These are phyloP conservation scores for Candida manassasensis DNA, from an alignment of 805 yeast species.

Conservation along the genomic window DNA sequence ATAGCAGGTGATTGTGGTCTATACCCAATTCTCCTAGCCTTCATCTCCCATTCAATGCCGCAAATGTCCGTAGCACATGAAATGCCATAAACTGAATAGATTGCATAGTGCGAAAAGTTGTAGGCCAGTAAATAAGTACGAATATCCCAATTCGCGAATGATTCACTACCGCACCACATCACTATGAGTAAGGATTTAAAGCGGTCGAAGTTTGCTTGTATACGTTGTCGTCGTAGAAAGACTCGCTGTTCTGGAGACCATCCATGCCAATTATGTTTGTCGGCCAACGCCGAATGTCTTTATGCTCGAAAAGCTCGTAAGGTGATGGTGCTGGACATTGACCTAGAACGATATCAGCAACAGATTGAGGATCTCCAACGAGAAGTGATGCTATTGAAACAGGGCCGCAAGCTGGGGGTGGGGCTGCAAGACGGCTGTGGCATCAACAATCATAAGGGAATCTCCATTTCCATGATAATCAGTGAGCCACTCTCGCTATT, in stretches of 20 bases:
- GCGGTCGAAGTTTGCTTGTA: conserved; percentile 18
- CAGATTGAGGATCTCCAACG: conserved; percentile 11
- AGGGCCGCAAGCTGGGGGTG: neutral
- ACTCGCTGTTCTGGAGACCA: conserved; percentile 22
- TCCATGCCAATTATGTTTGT: conserved; percentile 20
- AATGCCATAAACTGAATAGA: too few species aligned
- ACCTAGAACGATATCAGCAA: conserved; percentile 16
- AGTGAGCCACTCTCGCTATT: conserved; percentile 10
- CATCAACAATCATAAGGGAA: neutral
- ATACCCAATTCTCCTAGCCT: too few species aligned
- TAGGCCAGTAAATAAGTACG: too few species aligned
- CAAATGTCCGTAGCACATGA: too few species aligned
- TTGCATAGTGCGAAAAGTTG: too few species aligned
- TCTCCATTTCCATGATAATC: neutral
- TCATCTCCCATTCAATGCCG: too few species aligned
- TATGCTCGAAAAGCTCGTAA: conserved; percentile 18
- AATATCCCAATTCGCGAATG: too few species aligned
- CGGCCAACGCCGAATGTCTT: conserved; percentile 14
- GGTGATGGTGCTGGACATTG: conserved; percentile 17
- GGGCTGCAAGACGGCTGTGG: neutral
- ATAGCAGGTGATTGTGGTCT: too few species aligned
- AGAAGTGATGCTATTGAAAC: conserved; percentile 7
- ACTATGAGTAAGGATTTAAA: conserved; percentile 3
- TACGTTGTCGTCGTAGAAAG: conserved; percentile 22
- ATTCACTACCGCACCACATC: too few species aligned